Base-by-base conservation (phyloP, 2,329 filamentous ascomycete species). In the Ilyonectria destructans region DNA sequence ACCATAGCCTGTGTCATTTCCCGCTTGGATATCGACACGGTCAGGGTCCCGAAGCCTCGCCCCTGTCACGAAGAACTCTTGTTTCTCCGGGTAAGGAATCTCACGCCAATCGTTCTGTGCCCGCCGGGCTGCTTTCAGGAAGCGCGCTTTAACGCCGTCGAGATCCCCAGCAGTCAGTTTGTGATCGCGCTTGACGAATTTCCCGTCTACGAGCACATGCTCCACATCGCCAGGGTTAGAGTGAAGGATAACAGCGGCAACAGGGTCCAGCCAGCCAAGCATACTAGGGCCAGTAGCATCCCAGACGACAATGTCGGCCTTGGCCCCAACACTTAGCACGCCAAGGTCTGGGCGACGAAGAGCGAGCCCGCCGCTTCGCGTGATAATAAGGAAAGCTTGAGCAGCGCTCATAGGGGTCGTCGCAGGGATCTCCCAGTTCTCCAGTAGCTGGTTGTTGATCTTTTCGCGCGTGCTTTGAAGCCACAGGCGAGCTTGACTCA, bases 241-340 rank as follows among this genome's bases (percentile, higher is more conserved):
- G 65, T 90, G 88, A 40, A 90, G 77, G 29, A 90, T 84, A 1
- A 90, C 79, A 0, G 88, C 88, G 0, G 87, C 87, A 4, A 90
- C 81, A 0, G 87, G 86, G 63, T 90, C 87, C 6, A 69, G 78
- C 86, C 87, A 89, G 3, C 88, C 88, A 1, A 89, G 78, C 72
- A 90, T 78, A 1, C 80, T 79, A 0, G 87, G 86, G 0, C 81
- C 77, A 0, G 80, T 78, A 0, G 85, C 86, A 65, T 88, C 81
- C 79, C 85, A 89, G 0, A 89, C 80, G 0, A 88, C 80, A 1
- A 90, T 58, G 69, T 90, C 87, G 0, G 87, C 87, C 74, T 88
- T 88, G 13, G 87, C 86, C 5, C 87, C 87, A 1, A 76, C 76
- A 0, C 74, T 74, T 23, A 89, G 78, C 37, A 85, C 79, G 23